Evolutionary conservation across 352 stramenopile species (phyloP).

Genomic region (Phytophthora macrochlamydospora): DNA sequence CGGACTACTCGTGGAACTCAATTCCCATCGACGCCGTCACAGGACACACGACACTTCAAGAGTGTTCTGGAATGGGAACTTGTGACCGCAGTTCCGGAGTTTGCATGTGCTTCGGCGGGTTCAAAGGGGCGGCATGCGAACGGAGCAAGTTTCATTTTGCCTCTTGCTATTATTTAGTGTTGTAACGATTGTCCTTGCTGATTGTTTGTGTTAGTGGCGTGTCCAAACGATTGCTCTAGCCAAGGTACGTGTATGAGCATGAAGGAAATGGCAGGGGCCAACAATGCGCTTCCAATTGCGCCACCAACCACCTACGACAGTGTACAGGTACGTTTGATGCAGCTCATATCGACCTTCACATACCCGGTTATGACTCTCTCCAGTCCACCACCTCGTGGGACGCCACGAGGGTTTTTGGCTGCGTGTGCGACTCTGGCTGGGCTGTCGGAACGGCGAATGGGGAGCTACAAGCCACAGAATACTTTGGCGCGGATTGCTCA

Average conservation of each 20-base stretch:
- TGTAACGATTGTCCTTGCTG: slow-evolving; percentile 1
- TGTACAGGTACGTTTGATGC: slow-evolving; percentile 28
- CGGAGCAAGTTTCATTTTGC: slow-evolving; percentile 41
- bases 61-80: slow-evolving; percentile 89
- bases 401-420: slow-evolving; percentile 90
- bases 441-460: slow-evolving; percentile 71
- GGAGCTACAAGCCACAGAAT: slow-evolving; percentile 86
- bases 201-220: slow-evolving; percentile 40
- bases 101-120: slow-evolving; percentile 87
- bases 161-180: background rate
- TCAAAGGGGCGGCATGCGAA: slow-evolving; percentile 83
- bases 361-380: background rate
- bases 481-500: slow-evolving; percentile 90
- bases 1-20: slow-evolving; percentile 56
- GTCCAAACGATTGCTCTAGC: slow-evolving; percentile 73
- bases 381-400: slow-evolving; percentile 87
- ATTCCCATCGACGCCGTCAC: slow-evolving; percentile 44
- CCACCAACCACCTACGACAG: slow-evolving; percentile 68
- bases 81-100: slow-evolving; percentile 77
- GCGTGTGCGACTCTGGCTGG: slow-evolving; percentile 89
- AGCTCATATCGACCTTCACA: too few species aligned
- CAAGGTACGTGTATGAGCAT: slow-evolving; percentile 86
- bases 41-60: slow-evolving; percentile 51
- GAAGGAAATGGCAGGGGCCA: slow-evolving; percentile 69
- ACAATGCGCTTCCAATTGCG: slow-evolving; percentile 72